Base-by-base conservation (phyloP, 306 rosid species). In the Begonia loranthoides region DNA sequence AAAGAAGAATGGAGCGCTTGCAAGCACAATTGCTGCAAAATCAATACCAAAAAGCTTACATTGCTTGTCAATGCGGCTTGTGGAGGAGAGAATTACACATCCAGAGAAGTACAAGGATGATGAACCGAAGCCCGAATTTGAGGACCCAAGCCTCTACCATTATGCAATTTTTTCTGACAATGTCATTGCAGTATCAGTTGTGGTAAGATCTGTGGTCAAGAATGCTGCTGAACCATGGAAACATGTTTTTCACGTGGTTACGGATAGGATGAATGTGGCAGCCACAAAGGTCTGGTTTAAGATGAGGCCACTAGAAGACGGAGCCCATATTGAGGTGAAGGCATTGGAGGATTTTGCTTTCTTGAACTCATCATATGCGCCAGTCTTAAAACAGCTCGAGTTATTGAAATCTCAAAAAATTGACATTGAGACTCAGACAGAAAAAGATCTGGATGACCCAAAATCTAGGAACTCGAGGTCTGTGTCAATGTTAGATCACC, bases 221-320 rank as follows among this genome's bases (percentile, higher is more conserved):
- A 92, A 86, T 64, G 94, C 99, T 21, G 38, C 2, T 10, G 99
- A 92, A 68, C 99, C 99, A 39, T 86, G 93, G 96, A 86, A 76
- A 70, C 99, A 92, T 76, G 96, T 86, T 62, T 74, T 92, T 64
- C 99, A 92, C 54, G 64, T 92, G 10, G 96, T 92, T 61, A 78
- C 99, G 0, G 87, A 86, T 59, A 78, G 86, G 82, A 92, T 92
- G 99, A 82, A 86, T 73, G 79, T 92, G 67, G 99, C 86, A n/a
- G 94, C 99, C 19, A 92, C 83, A 95, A 92, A 86, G 76, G 96
- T 92, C 49, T 92, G 99, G 99, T 92, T 92, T 65, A 86, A 80
- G 76, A 92, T 92, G 92, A 79, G 99, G 76, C 95, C 96, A 0
- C 65, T 77, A 41, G 93, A 80, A 63, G 80, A 85, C 13, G 94